A percentile compares a stretch with the other conserved stretches of the same genome.
These are phyloP conservation scores for Miscanthus sacchariflorus DNA, from an alignment of 202 grass and related monocot species.

Conservation along the genomic window DNA sequence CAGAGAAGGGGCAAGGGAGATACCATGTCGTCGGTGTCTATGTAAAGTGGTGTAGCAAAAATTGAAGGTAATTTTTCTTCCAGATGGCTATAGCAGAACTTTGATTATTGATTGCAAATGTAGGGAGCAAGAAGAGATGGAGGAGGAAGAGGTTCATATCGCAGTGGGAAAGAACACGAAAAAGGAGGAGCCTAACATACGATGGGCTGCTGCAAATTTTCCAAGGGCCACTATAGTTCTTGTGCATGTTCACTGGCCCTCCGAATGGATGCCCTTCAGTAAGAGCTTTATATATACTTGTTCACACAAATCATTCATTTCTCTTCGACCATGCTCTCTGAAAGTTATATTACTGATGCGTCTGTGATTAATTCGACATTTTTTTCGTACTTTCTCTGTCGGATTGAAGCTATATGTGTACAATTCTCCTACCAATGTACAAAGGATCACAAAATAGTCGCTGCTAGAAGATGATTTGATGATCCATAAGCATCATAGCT, in stretches of 20 bases:
- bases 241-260: conserved; percentile 71
- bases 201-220: conserved; percentile 54
- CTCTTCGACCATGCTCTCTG: too few species aligned
- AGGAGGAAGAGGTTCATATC: conserved; percentile 53
- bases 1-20: conserved; percentile 13
- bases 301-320: not conserved
- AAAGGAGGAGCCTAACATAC: conserved; percentile 61
- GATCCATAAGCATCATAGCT: not conserved
- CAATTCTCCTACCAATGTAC: not conserved
- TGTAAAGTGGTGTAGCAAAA: conserved; percentile 29
- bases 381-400: not conserved
- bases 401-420: not conserved
- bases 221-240: conserved; percentile 52
- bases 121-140: conserved; percentile 40
- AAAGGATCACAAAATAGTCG: not conserved
- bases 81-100: not conserved
- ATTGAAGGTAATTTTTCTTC: not conserved
- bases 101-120: conserved; percentile 19
- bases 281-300: conserved; percentile 45
- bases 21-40: conserved; percentile 16
- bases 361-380: not conserved
- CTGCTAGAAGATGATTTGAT: not conserved
- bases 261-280: conserved; percentile 69
- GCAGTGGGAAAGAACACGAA: conserved; percentile 49
- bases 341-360: not conserved